These are phyloP conservation scores for Verbena officinalis DNA, from an alignment of 257 asterid species.

Conservation along the genomic window DNA sequence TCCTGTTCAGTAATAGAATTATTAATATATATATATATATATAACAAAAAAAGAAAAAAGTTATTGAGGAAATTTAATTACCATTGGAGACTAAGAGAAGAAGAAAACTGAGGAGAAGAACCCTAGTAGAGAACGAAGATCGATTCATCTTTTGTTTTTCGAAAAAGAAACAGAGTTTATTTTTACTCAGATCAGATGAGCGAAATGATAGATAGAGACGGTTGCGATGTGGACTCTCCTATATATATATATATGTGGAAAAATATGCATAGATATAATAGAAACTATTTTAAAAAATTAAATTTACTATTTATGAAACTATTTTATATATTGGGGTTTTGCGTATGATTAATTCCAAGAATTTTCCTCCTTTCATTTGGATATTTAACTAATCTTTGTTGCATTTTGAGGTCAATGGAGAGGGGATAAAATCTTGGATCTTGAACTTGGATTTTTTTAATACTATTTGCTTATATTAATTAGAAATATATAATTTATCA, in stretches of 20 bases:
- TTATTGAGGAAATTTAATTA: too few relatives aligned
- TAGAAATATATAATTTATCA: too few relatives aligned
- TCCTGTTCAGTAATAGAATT: slow-evolving; percentile 25
- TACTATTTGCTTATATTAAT: not conserved
- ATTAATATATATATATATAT: not conserved
- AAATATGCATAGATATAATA: not conserved
- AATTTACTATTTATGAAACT: too few relatives aligned
- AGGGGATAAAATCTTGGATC: slow-evolving; percentile 7
- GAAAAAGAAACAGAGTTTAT: not conserved
- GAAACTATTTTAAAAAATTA: not conserved
- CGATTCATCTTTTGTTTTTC: slow-evolving; percentile 28
- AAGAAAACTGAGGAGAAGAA: slow-evolving; percentile 38
- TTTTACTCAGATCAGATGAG: slow-evolving; percentile 19
- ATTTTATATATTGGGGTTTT: too few relatives aligned
- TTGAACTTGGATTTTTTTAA: not conserved
- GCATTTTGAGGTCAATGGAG: not conserved
- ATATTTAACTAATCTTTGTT: not conserved
- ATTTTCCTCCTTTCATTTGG: not conserved
- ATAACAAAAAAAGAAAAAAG: too few relatives aligned
- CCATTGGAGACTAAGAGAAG: slow-evolving; percentile 44
- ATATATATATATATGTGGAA: slow-evolving; percentile 10
- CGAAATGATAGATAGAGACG: not conserved
- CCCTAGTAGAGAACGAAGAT: slow-evolving; percentile 26
- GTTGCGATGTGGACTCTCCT: not conserved
- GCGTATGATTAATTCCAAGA: too few relatives aligned